Percentiles rank a stretch among this genome's conserved stretches.
Evolutionary conservation across 202 grass and related monocot species (phyloP).

Genomic region (Setaria viridis): DNA sequence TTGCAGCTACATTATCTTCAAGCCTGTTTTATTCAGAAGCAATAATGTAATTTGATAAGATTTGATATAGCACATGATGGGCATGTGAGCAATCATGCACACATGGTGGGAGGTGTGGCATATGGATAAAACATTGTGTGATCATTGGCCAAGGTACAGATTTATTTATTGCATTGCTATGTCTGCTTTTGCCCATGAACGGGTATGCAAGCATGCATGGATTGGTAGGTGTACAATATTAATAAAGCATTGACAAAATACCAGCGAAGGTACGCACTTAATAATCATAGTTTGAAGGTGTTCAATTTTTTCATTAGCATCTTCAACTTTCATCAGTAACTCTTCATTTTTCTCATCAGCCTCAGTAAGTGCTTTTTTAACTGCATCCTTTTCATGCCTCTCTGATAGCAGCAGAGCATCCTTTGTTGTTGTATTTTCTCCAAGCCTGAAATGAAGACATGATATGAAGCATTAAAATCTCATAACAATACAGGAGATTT

Average conservation of each 20-base stretch:
- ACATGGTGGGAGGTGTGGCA: constrained; percentile 27
- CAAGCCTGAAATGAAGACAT: constrained; percentile 58
- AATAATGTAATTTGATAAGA: constrained; percentile 35
- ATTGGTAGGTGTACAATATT: constrained; percentile 33
- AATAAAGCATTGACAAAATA: constrained; percentile 31
- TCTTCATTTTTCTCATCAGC: constrained; percentile 67
- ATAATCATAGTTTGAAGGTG: constrained; percentile 67
- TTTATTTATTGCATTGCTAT: not conserved
- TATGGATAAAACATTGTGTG: constrained; percentile 33
- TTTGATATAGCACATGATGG: constrained; percentile 39
- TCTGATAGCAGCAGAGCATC: constrained; percentile 75
- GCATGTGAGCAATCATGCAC: not conserved
- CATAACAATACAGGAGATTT: constrained; percentile 35
- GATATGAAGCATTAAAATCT: constrained; percentile 51
- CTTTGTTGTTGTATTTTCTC: constrained; percentile 68
- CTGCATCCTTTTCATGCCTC: constrained; percentile 69
- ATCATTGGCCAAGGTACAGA: not conserved
- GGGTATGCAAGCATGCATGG: not conserved
- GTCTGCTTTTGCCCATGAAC: not conserved
- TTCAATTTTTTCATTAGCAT: constrained; percentile 58
- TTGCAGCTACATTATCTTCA: constrained; percentile 69
- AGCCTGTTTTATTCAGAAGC: constrained; percentile 68
- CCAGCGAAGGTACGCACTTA: constrained; percentile 48
- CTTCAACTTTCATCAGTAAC: constrained; percentile 65
- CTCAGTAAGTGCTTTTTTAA: constrained; percentile 68